Evolutionary conservation across 2,329 filamentous ascomycete species (phyloP).

Genomic region (Aspergillus quadricinctus): DNA sequence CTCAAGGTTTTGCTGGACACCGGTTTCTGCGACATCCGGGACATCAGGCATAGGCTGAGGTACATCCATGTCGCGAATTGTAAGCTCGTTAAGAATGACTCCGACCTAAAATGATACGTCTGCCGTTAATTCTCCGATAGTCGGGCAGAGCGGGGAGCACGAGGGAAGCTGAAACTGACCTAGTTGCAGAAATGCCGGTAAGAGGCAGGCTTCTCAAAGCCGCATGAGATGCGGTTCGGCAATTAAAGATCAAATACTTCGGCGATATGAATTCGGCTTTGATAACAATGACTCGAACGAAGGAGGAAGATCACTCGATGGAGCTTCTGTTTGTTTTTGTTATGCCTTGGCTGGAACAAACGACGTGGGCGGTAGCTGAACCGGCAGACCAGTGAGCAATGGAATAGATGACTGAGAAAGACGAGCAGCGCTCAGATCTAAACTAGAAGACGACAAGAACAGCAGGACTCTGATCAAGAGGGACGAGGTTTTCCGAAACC

Average conservation of each 20-base stretch:
- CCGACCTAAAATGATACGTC: background rate
- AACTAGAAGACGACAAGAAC: background rate
- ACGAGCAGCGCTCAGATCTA: background rate
- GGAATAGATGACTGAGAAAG: background rate
- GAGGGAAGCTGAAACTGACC: constrained; percentile 14
- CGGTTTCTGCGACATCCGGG: constrained; percentile 19
- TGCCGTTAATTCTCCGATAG: constrained; percentile 3
- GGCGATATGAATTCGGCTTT: background rate
- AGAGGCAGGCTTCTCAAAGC: constrained; percentile 11
- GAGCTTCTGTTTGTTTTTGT: constrained; percentile 4
- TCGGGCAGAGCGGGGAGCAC: constrained; percentile 10
- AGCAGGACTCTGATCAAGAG: background rate
- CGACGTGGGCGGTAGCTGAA: constrained; percentile 2
- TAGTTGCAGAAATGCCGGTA: constrained; percentile 13
- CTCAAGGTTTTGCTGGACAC: constrained; percentile 18
- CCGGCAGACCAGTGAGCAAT: constrained; percentile 6
- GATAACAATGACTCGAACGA: background rate
- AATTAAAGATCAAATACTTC: background rate
- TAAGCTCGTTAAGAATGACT: background rate
- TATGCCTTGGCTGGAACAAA: constrained; percentile 11
- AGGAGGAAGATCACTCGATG: background rate
- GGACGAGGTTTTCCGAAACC: constrained; percentile 1
- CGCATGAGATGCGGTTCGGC: constrained; percentile 13
- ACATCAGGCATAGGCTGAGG: constrained; percentile 18
- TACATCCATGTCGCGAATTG: constrained; percentile 22